These are phyloP conservation scores for Saccharomyces kudriavzevii DNA, from an alignment of 805 yeast species.

Conservation along the genomic window DNA sequence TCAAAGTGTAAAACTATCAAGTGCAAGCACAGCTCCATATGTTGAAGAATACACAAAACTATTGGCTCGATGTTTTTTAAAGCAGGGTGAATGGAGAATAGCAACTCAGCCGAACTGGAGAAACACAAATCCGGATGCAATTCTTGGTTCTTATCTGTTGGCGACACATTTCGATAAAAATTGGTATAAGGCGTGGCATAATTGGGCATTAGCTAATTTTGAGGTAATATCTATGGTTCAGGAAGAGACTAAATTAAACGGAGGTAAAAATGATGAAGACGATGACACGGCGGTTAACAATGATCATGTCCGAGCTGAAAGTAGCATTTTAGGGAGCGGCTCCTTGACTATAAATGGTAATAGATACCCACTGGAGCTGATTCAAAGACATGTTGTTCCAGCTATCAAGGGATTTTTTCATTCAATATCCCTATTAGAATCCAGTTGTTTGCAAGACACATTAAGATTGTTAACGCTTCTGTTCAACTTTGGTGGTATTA, in stretches of 20 bases:
- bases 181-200: conserved; percentile 99
- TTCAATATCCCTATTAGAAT: conserved; percentile 73
- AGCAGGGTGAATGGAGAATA: conserved; percentile 97
- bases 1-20: conserved; percentile 70
- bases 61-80: conserved; percentile 84
- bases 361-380: conserved; percentile 41
- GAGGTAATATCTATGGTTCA: conserved; percentile 62
- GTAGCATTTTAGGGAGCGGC: conserved; percentile 16
- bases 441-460: conserved; percentile 84
- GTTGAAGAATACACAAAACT: conserved; percentile 76
- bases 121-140: conserved; percentile 67
- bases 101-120: conserved; percentile 72
- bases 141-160: conserved; percentile 81
- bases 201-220: conserved; percentile 95
- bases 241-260: not conserved
- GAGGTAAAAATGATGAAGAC: not conserved
- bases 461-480: conserved; percentile 78
- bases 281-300: not conserved
- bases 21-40: conserved; percentile 41
- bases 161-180: conserved; percentile 87
- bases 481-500: conserved; percentile 88
- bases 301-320: not conserved
- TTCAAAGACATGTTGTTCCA: conserved; percentile 82
- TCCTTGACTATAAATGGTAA: conserved; percentile 23
- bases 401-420: conserved; percentile 91